A percentile compares a stretch with the other conserved stretches of the same genome.
phyloP scores from a whole-genome alignment of 441 rosid genomes.

The Populus hybrid region DNA sequence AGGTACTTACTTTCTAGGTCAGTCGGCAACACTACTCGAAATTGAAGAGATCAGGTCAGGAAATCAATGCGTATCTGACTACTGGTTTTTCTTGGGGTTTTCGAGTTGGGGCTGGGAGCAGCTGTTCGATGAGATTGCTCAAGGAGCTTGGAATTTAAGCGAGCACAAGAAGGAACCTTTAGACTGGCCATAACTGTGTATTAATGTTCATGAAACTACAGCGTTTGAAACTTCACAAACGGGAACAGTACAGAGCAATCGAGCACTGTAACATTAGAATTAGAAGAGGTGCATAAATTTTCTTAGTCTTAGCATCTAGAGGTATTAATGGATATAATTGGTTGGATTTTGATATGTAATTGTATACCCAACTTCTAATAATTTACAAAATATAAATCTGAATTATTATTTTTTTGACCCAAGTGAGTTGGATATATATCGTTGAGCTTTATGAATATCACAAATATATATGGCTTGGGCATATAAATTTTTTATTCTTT shows the following conservation, averaged over 20 bases:
- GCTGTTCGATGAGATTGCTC: constrained; percentile 59
- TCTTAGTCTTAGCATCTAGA: not conserved
- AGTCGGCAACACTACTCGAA: constrained; percentile 40
- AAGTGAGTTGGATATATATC: too few relatives aligned
- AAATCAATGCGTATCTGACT: constrained; percentile 41
- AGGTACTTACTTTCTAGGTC: constrained; percentile 74
- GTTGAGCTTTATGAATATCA: too few relatives aligned
- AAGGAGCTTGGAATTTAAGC: constrained; percentile 67
- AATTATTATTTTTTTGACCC: too few relatives aligned
- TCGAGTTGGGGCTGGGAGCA: constrained; percentile 86
- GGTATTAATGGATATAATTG: too few relatives aligned
- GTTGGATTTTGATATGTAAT: too few relatives aligned
- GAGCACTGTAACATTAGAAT: not conserved
- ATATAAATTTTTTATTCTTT: too few relatives aligned
- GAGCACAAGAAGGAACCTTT: constrained; percentile 29
- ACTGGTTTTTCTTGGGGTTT: constrained; percentile 92
- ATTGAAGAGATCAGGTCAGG: constrained; percentile 53
- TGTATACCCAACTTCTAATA: too few relatives aligned
- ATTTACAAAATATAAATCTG: too few relatives aligned
- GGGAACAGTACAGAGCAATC: not conserved
- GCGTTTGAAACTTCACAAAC: not conserved
- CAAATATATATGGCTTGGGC: too few relatives aligned
- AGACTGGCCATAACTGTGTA: constrained; percentile 47
- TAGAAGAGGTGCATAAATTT: not conserved
- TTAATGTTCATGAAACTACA: not conserved